These are phyloP conservation scores for Sarocladium brachiariae DNA, from an alignment of 2,329 filamentous ascomycete species.

Conservation along the genomic window DNA sequence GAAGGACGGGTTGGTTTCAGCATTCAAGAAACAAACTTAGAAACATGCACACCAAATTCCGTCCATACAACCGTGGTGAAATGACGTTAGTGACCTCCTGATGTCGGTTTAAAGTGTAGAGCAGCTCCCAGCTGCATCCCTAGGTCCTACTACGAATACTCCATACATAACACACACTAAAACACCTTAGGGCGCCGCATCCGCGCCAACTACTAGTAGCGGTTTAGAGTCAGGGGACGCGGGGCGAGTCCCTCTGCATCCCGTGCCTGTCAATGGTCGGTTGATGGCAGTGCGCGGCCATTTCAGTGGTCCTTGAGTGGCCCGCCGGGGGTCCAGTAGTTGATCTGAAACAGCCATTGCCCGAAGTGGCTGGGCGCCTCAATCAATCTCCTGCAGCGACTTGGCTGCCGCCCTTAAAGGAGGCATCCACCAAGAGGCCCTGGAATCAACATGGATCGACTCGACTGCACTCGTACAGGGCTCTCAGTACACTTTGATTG, in stretches of 20 bases:
- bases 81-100: too few species aligned
- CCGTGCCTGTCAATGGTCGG: not conserved
- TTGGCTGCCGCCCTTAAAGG: not conserved
- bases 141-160: not conserved
- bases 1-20: not conserved
- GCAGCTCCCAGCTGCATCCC: too few species aligned
- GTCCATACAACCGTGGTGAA: not conserved
- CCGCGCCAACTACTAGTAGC: not conserved
- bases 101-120: too few species aligned
- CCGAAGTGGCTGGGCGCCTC: conserved; percentile 6
- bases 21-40: not conserved
- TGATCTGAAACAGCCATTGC: conserved; percentile 6
- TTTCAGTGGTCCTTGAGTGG: not conserved
- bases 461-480: not conserved
- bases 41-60: not conserved
- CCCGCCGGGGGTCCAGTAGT: not conserved
- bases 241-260: not conserved
- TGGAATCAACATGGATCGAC: not conserved
- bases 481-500: not conserved
- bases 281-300: not conserved
- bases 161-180: not conserved
- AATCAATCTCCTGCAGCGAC: conserved; percentile 6
- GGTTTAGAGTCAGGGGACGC: not conserved
- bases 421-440: not conserved
- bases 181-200: not conserved